Percentiles rank a stretch among this genome's conserved stretches.
phyloP scores from a whole-genome alignment of 1,284 basidiomycete species.

The Cystobasidium sp. region DNA sequence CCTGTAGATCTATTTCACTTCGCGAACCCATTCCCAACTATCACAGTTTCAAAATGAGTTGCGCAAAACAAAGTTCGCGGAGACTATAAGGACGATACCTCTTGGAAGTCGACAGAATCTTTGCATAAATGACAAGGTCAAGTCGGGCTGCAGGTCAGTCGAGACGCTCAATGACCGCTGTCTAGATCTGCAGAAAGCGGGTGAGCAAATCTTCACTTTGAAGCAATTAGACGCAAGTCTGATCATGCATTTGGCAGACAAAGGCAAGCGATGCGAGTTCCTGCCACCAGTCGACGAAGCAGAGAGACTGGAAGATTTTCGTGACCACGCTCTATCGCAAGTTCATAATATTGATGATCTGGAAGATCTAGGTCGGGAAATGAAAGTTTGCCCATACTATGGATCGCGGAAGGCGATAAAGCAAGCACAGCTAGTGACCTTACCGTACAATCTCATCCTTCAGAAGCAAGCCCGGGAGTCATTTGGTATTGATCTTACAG shows the following conservation, averaged over 20 bases:
- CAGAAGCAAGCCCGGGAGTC: constrained; percentile 83
- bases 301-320: constrained; percentile 74
- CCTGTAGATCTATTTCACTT: constrained; percentile 79
- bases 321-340: constrained; percentile 82
- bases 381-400: constrained; percentile 89
- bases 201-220: constrained; percentile 58
- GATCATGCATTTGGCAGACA: constrained; percentile 57
- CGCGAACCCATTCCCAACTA: constrained; percentile 92
- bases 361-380: constrained; percentile 69
- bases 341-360: constrained; percentile 96
- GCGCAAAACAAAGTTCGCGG: constrained; percentile 66
- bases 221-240: background rate
- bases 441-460: constrained; percentile 92
- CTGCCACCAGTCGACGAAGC: constrained; percentile 78
- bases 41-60: constrained; percentile 88
- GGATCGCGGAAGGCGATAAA: constrained; percentile 82
- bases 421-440: constrained; percentile 83
- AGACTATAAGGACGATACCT: constrained; percentile 66
- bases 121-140: constrained; percentile 85
- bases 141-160: constrained; percentile 59
- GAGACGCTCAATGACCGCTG: constrained; percentile 87
- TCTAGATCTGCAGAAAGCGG: constrained; percentile 75
- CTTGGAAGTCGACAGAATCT: constrained; percentile 91
- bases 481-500: constrained; percentile 70
- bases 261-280: constrained; percentile 72